Conservation (phyloP, 1,284 basidiomycete species). For the Trametes polyzona region DNA sequence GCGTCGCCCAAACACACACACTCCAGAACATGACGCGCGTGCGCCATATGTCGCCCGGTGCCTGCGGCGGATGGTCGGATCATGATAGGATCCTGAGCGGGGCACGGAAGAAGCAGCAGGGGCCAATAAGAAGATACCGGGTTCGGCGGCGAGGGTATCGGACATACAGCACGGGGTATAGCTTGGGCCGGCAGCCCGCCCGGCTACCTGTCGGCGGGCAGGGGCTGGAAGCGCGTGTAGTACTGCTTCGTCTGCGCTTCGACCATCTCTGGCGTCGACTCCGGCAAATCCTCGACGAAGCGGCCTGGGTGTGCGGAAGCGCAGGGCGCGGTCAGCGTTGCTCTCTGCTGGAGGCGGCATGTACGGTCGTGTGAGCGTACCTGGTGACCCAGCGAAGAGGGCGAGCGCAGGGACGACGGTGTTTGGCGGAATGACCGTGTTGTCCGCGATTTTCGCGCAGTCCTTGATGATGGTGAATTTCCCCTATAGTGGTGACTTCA, state of each 20-base stretch:
- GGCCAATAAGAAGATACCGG: neutral
- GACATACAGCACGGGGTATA: constrained; percentile 17
- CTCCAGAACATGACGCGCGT: neutral
- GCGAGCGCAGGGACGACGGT: constrained; percentile 91
- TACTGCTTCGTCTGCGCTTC: constrained; percentile 71
- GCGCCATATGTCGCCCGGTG: neutral
- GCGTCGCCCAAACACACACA: neutral
- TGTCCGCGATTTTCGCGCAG: constrained; percentile 86
- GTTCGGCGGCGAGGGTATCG: constrained; percentile 13
- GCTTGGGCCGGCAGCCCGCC: neutral
- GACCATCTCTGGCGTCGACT: constrained; percentile 68
- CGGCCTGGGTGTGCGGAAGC: constrained; percentile 61
- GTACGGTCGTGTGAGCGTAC: constrained; percentile 43
- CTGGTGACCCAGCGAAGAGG: constrained; percentile 89
- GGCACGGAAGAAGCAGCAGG: neutral
- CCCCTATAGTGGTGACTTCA: constrained; percentile 58
- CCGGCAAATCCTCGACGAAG: constrained; percentile 84
- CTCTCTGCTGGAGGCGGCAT: neutral
- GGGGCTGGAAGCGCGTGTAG: constrained; percentile 63
- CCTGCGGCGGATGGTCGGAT: neutral
- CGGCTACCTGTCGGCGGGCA: constrained; percentile 28
- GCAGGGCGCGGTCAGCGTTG: neutral
- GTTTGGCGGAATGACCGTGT: constrained; percentile 89
- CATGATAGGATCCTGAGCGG: neutral
- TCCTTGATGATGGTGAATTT: constrained; percentile 98